Evolutionary conservation across 1,284 basidiomycete species (phyloP), one percentile per base, ranked within the genome.

Genomic region (Baeospora myosura): DNA sequence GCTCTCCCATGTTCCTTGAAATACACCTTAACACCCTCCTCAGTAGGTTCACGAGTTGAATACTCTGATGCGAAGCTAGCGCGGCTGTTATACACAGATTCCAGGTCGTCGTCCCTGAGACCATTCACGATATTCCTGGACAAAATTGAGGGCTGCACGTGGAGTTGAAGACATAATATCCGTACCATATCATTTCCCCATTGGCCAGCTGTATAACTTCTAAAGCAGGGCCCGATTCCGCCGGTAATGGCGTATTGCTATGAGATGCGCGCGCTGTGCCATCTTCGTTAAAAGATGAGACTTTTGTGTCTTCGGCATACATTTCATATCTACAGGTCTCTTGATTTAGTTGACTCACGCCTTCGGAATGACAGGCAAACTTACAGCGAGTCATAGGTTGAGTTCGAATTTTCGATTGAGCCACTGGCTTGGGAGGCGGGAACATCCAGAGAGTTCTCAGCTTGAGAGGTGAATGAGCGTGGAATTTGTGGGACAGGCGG

Each of bases 101-200:
- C 80, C 20, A 75, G 69, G 51, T 88, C 84, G 21, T 81, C 81
- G 38, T 87, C 83, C 28, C 86, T 79, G 49, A 90, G 61, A 12
- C 83, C 81, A 52, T 88, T 86, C 36, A 89, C 83, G 49, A 89
- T 85, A 44, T 79, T 81, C 84, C 84, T 88, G 47, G n/a, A 39
- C 33, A 21, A 39, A 39, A 42, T 11, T 38, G 42, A 24, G 29
- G 33, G 37, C 5, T 17, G 16, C 16, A 2, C 17, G 14, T n/a
- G 24, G 7, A 26, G 3, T 12, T 3, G 25, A 20, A 16, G 30
- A 30, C 25, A 46, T 21, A 39, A 41, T 29, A 21, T 52, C 38
- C 68, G 39, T 45, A 85, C 86, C 86, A 90, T 44, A 89, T 80
- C 11, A 83, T 85, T 58, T 89, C 80, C 18, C 86, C 86, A 55